Base-by-base conservation (phyloP, 78 protist genomes). In the Dictyostelium purpureum region DNA sequence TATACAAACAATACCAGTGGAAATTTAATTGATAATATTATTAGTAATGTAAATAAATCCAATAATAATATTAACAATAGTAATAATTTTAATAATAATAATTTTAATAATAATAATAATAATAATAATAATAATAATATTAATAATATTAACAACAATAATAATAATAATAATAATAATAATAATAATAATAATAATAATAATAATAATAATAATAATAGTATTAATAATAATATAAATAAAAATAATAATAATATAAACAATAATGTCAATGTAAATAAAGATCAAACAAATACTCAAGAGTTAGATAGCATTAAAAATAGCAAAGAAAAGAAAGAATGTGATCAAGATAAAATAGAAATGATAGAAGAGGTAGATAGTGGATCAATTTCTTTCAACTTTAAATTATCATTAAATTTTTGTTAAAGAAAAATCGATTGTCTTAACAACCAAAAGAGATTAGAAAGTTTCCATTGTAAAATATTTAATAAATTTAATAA, bases 151-250 rank as follows among this genome's bases (percentile, higher is more conserved):
- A 70, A 70, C 9, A 70, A 37, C 24, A 70, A 70, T 70, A 70
- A 42, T 43, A 66, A 37, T 37, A 73, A n/a, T 28, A 47, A 73
- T 49, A 49, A 43, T 19, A 74, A 74, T 4, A 75, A 65, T 11
- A 65, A 65, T 35, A 65, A 65, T 35, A 65, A 65, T 35, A 65
- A 65, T 35, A 66, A 66, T 66, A 35, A 35, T 38, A 67, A 67
- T 69, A 69, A 69, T 40, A 69, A n/a, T 69, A 69, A 16, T 69
- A 18, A 65, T 16, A 37, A 37, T 65, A 9, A 33, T 31, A 37
- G 9, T 65, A 24, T 35, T 65, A 65, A 65, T 31, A 35, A 65
- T 65, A 65, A 3, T 65, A 18, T 33, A 33, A 65, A 63, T 63
- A 10, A 61, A 11, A 63, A 63, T 63, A 63, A 63, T 33, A 63